A percentile compares a stretch with the other conserved stretches of the same genome.
phyloP scores from a whole-genome alignment of 805 yeast species.

The Candida pseudofarinosa region DNA sequence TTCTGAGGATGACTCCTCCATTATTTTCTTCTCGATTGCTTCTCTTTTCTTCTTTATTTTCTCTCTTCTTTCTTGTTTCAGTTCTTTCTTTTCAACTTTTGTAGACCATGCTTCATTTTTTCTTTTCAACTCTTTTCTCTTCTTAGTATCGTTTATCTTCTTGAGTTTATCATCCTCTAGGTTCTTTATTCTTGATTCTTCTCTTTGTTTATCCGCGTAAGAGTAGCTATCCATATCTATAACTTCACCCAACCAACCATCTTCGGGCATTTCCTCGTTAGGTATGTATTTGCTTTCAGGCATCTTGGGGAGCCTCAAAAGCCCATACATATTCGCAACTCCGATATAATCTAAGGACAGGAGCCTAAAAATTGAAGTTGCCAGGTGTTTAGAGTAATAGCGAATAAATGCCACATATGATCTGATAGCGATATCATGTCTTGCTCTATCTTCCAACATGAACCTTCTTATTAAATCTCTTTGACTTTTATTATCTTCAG shows the following conservation, averaged over 20 bases:
- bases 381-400: slow-evolving; percentile 83
- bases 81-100: slow-evolving; percentile 60
- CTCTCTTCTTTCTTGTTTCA: slow-evolving; percentile 58
- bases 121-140: slow-evolving; percentile 40
- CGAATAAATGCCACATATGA: slow-evolving; percentile 81
- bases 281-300: slow-evolving; percentile 69
- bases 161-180: slow-evolving; percentile 42
- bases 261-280: slow-evolving; percentile 50
- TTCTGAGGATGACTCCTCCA: slow-evolving; percentile 41
- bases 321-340: slow-evolving; percentile 71
- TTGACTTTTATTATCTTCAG: slow-evolving; percentile 23
- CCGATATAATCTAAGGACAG: slow-evolving; percentile 67
- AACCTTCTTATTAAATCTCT: slow-evolving; percentile 38
- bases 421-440: slow-evolving; percentile 76
- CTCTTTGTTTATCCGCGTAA: slow-evolving; percentile 64
- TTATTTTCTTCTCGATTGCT: slow-evolving; percentile 55
- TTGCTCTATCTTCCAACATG: slow-evolving; percentile 68
- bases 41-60: slow-evolving; percentile 64
- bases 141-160: slow-evolving; percentile 37
- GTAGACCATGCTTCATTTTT: slow-evolving; percentile 78
- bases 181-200: slow-evolving; percentile 55
- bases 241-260: slow-evolving; percentile 68
- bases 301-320: slow-evolving; percentile 86
- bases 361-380: slow-evolving; percentile 81
- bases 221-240: slow-evolving; percentile 66